Base-by-base conservation (phyloP, 2,329 filamentous ascomycete genomes). In the Sarocladium oryzae region DNA sequence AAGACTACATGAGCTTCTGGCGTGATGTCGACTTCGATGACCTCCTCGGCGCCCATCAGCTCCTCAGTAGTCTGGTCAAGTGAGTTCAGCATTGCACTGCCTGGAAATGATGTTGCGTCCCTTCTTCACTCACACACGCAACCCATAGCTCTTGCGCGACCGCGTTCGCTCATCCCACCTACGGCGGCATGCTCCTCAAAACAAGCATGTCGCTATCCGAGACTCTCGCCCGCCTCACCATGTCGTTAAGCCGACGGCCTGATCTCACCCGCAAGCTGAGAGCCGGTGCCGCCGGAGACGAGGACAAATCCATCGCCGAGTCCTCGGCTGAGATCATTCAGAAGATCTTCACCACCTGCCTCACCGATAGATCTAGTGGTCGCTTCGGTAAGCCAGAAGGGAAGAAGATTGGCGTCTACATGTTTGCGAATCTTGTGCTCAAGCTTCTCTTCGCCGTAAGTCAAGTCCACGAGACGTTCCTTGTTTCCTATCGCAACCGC, bases 341-440 rank as follows among this genome's bases (percentile, higher is more conserved):
- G 55, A 88, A 90, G 63, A 89, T 91, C 20, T 96, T 96, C 63
- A 93, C 89, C 10, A 89, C 89, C 35, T 96, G 92, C 57, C 71
- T 96, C 30, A 90, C 87, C 3, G 90, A 96, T 63, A 81, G 89
- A 46, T 85, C 81, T 1, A 83, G 83, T 16, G 82, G 79, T 23
- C 75, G 81, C 11, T 79, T 78, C 57, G 82, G 81, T 18, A 80
- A 76, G 54, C 89, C 89, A 0, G 86, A 91, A 60, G 89, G 90
- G 51, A 95, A 91, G 64, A 89, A 92, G 62, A 72, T 86, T 10
- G 91, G 89, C 38, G 90, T 96, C 55, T 96, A 96, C 69, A 84
- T 88, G 53, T 90, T 95, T 69, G 91, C 90, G 54, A 96, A 96
- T 63, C 78, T 96, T 21, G 93, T 90, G 33, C 72, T 96, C 46